These are phyloP conservation scores for Venturia effusa DNA, from an alignment of 2,329 filamentous ascomycete genomes.

Conservation along the genomic window DNA sequence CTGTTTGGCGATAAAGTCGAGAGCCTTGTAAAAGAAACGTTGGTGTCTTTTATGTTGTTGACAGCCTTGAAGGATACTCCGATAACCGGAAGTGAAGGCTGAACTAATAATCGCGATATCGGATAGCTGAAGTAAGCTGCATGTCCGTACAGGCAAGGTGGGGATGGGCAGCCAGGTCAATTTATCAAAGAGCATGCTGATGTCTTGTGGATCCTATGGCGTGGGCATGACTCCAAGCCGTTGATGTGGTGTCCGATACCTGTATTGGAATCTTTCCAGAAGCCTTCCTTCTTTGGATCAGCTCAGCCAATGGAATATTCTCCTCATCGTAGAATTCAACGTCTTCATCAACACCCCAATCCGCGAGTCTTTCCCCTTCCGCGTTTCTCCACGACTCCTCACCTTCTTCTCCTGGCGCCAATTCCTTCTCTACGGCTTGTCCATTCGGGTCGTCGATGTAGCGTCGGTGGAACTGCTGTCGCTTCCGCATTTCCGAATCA, in stretches of 20 bases:
- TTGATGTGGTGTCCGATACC: background rate
- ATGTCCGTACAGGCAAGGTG: background rate
- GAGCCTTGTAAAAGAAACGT: background rate
- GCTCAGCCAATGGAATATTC: conserved; percentile 58
- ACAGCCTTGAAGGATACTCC: background rate
- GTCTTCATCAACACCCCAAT: conserved; percentile 74
- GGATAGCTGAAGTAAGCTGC: background rate
- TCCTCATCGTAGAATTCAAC: conserved; percentile 55
- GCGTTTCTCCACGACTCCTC: conserved; percentile 60
- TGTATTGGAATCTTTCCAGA: background rate
- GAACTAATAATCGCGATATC: background rate
- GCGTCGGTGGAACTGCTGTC: conserved; percentile 32
- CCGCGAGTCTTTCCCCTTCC: conserved; percentile 62
- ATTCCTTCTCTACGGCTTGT: conserved; percentile 16
- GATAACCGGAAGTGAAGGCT: background rate
- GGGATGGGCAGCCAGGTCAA: background rate
- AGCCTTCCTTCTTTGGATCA: conserved; percentile 43
- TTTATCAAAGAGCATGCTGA: background rate
- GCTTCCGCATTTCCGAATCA: conserved; percentile 20
- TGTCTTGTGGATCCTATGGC: background rate
- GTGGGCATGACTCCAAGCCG: background rate
- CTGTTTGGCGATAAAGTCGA: background rate
- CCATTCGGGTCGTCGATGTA: conserved; percentile 19
- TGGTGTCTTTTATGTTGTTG: background rate
- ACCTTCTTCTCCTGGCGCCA: conserved; percentile 23